Conservation (phyloP, 2,329 filamentous ascomycete species). For the Fusarium sororula region DNA sequence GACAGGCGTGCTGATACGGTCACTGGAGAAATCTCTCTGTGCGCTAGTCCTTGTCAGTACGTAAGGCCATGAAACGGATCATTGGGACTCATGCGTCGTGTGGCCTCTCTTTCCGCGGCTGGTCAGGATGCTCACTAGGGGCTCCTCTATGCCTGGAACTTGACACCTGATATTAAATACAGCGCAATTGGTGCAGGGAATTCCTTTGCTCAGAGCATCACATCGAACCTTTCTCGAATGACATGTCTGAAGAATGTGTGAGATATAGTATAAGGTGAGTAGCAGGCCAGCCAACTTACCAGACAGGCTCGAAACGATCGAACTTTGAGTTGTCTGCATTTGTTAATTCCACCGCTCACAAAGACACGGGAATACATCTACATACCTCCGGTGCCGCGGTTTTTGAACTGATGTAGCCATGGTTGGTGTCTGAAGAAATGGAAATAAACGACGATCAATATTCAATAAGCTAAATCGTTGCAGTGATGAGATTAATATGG, state of each 20-base stretch:
- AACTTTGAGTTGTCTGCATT: neutral
- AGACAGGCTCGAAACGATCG: neutral
- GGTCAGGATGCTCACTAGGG: neutral
- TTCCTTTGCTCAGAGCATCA: neutral
- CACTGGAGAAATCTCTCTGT: neutral
- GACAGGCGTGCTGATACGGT: accelerated
- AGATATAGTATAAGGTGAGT: neutral
- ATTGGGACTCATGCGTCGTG: neutral
- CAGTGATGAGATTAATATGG: accelerated
- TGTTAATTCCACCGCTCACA: neutral
- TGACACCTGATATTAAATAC: neutral
- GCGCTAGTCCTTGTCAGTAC: neutral
- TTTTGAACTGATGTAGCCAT: neutral
- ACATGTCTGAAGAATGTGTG: neutral
- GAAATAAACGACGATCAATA: neutral
- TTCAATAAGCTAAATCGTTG: neutral
- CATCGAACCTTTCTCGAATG: neutral
- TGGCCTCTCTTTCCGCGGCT: neutral
- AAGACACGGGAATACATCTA: accelerated
- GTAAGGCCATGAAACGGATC: neutral
- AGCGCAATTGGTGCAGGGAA: neutral
- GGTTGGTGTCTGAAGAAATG: too few relatives aligned
- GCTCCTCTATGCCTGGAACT: neutral
- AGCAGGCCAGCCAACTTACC: neutral
- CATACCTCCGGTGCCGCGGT: neutral